phyloP scores from a whole-genome alignment of 805 yeast genomes.

The Priceomyces medius region DNA sequence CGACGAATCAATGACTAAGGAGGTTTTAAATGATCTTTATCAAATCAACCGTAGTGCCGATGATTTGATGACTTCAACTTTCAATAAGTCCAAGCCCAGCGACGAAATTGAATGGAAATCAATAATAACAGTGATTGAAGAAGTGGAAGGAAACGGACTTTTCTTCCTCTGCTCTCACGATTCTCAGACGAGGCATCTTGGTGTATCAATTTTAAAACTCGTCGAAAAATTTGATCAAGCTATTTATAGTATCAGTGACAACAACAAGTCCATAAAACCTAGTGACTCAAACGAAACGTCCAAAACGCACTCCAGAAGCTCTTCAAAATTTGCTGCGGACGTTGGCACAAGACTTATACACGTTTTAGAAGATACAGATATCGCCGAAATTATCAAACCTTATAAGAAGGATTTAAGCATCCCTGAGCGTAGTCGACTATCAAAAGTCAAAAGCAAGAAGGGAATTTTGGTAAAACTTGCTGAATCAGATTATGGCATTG shows the following conservation, averaged over 20 bases:
- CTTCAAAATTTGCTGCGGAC: conserved; percentile 75
- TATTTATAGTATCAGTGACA: conserved; percentile 52
- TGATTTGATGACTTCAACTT: conserved; percentile 21
- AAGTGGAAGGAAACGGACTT: conserved; percentile 92
- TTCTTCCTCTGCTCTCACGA: conserved; percentile 91
- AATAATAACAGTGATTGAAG: conserved; percentile 84
- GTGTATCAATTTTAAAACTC: conserved; percentile 69
- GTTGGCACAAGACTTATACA: conserved; percentile 75
- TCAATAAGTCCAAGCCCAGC: conserved; percentile 26
- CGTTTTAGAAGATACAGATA: conserved; percentile 69
- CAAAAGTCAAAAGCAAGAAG: conserved; percentile 61
- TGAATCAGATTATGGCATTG: conserved; percentile 91
- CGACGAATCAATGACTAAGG: conserved; percentile 36
- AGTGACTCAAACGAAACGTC: conserved; percentile 11
- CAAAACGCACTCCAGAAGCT: conserved; percentile 51
- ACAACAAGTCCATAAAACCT: conserved; percentile 1
- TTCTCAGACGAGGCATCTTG: conserved; percentile 67
- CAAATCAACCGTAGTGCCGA: conserved; percentile 42
- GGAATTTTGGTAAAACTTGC: conserved; percentile 76
- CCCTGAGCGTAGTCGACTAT: conserved; percentile 74
- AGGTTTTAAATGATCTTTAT: conserved; percentile 40
- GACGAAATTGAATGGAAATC: conserved; percentile 76
- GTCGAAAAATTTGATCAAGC: conserved; percentile 89
- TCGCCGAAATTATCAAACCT: conserved; percentile 54
- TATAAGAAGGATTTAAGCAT: conserved; percentile 55